These are phyloP conservation scores for Euphorbia corollata DNA, from an alignment of 441 rosid species.

Conservation along the genomic window DNA sequence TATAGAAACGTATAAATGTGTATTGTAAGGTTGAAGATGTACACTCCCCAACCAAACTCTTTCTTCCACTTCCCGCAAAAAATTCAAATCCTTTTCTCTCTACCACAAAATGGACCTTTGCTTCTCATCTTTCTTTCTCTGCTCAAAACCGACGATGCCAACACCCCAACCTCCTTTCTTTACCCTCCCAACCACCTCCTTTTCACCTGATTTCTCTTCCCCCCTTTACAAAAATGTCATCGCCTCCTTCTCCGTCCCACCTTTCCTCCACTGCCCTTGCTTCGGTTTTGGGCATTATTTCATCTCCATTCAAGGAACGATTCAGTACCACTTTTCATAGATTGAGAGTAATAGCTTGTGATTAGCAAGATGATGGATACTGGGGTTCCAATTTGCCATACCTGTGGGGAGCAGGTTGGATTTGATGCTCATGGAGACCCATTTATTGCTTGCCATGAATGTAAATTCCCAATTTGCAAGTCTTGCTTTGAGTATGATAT, in stretches of 20 bases:
- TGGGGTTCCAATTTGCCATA: slow-evolving; percentile 62
- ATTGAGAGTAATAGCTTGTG: neutral
- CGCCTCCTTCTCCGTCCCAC: slow-evolving; percentile 2
- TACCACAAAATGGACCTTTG: slow-evolving; percentile 27
- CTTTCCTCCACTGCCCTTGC: slow-evolving; percentile 12
- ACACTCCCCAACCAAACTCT: slow-evolving; percentile 41
- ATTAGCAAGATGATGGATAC: slow-evolving; percentile 64
- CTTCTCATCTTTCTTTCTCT: slow-evolving; percentile 32
- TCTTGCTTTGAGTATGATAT: slow-evolving; percentile 70
- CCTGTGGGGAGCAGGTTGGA: slow-evolving; percentile 78
- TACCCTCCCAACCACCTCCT: slow-evolving; percentile 43
- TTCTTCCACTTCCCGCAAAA: slow-evolving; percentile 74
- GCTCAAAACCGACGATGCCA: slow-evolving; percentile 36
- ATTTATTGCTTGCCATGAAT: slow-evolving; percentile 75
- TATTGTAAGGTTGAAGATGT: slow-evolving; percentile 31
- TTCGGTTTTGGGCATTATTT: slow-evolving; percentile 19
- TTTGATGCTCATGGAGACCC: slow-evolving; percentile 49
- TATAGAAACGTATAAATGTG: slow-evolving; percentile 14
- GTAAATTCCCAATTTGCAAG: slow-evolving; percentile 77
- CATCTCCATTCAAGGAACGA: slow-evolving; percentile 14
- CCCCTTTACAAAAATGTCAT: slow-evolving; percentile 26
- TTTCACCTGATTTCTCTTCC: too few relatives aligned
- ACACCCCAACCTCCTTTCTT: slow-evolving; percentile 63
- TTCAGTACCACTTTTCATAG: neutral
- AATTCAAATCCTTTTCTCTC: slow-evolving; percentile 20